Percentiles rank a stretch among this genome's conserved stretches.
phyloP scores from a whole-genome alignment of 2,329 filamentous ascomycete species.

The Exophiala sp. region DNA sequence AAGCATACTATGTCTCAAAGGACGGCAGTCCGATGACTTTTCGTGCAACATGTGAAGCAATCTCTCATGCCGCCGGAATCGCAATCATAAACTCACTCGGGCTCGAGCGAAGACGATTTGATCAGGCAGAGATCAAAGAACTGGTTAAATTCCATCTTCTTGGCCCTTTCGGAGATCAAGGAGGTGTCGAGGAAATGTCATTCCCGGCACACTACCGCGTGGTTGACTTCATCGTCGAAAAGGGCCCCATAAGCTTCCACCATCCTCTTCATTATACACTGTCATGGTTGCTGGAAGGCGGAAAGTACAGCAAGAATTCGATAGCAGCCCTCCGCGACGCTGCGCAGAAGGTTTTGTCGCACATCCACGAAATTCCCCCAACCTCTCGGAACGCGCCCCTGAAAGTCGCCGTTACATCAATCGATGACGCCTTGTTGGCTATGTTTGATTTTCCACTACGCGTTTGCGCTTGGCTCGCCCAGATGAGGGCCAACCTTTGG shows the following conservation, averaged over 20 bases:
- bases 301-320: slow-evolving; percentile 47
- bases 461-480: slow-evolving; percentile 92
- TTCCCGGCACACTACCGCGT: slow-evolving; percentile 49
- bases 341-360: slow-evolving; percentile 58
- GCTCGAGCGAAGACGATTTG: slow-evolving; percentile 80
- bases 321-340: slow-evolving; percentile 63
- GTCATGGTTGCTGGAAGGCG: slow-evolving; percentile 92
- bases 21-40: slow-evolving; percentile 12
- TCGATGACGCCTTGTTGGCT: slow-evolving; percentile 78
- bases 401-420: slow-evolving; percentile 29
- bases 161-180: slow-evolving; percentile 17
- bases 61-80: slow-evolving; percentile 65
- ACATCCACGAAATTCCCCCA: slow-evolving; percentile 19
- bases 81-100: slow-evolving; percentile 88
- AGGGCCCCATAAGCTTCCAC: slow-evolving; percentile 92
- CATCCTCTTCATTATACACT: slow-evolving; percentile 94
- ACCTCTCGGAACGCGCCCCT: slow-evolving; percentile 16
- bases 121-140: slow-evolving; percentile 81
- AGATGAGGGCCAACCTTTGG: slow-evolving; percentile 99
- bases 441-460: slow-evolving; percentile 90
- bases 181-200: too few relatives aligned
- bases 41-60: slow-evolving; percentile 56
- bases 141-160: slow-evolving; percentile 78
- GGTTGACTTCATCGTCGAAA: slow-evolving; percentile 83
- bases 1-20: slow-evolving; percentile 60